Percentiles rank a stretch among this genome's conserved stretches.
Evolutionary conservation across 2,329 filamentous ascomycete species (phyloP).

Genomic region (Paracorniculantispora psalliotae): DNA sequence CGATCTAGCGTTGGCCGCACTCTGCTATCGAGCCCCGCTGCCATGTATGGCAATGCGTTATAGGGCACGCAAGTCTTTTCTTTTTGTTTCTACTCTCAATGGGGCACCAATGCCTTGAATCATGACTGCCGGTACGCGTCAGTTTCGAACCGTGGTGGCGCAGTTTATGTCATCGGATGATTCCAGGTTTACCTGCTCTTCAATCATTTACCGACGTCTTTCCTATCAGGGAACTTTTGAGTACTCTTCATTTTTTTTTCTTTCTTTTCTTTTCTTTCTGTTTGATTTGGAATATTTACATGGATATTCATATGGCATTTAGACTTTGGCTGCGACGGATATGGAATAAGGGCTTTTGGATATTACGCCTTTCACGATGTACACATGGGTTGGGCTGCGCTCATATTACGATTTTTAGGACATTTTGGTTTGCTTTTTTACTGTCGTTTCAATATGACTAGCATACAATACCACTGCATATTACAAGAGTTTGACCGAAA

Average conservation of each 20-base stretch:
- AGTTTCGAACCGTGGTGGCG: not conserved
- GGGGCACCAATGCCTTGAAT: not conserved
- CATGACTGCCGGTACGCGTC: not conserved
- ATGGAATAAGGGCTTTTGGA: slow-evolving; percentile 14
- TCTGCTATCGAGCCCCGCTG: slow-evolving; percentile 6
- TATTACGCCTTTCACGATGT: slow-evolving; percentile 8
- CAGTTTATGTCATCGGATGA: not conserved
- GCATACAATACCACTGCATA: not conserved
- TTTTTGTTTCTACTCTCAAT: not conserved
- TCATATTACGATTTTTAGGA: not conserved
- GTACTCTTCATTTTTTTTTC: not conserved
- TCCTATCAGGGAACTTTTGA: slow-evolving; percentile 7
- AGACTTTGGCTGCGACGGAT: not conserved
- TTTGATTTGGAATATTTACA: not conserved
- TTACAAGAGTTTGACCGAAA: not conserved
- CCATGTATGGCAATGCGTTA: slow-evolving; percentile 11
- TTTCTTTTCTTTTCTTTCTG: not conserved
- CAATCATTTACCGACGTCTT: not conserved
- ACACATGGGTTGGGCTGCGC: not conserved
- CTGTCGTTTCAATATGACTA: not conserved
- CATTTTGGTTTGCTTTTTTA: not conserved
- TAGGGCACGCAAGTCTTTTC: slow-evolving; percentile 1
- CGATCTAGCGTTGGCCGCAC: slow-evolving; percentile 8
- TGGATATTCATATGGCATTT: slow-evolving; percentile 9
- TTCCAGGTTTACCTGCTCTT: not conserved